These are phyloP conservation scores for Claviceps humidiphila DNA, from an alignment of 2,329 filamentous ascomycete species.

Conservation along the genomic window DNA sequence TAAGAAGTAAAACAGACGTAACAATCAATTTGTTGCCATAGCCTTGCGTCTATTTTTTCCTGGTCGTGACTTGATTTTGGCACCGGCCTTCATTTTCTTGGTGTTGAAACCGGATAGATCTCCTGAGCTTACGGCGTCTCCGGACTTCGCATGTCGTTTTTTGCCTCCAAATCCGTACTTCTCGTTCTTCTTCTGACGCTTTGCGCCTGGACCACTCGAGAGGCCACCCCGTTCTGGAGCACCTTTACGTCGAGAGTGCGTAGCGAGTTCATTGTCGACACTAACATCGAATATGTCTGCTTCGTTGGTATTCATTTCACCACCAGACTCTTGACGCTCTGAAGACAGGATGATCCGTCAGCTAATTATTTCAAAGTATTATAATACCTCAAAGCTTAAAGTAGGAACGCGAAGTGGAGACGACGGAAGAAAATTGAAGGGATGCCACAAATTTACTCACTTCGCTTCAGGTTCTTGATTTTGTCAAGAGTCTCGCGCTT, in stretches of 20 bases:
- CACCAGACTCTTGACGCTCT: conserved; percentile 70
- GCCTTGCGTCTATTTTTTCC: conserved; percentile 41
- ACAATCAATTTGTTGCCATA: conserved; percentile 14
- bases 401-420: background rate
- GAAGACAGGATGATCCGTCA: conserved; percentile 2
- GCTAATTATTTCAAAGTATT: background rate
- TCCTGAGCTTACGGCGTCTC: conserved; percentile 68
- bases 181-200: conserved; percentile 85
- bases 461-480: conserved; percentile 89
- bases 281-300: conserved; percentile 85
- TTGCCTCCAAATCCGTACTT: conserved; percentile 96
- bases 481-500: conserved; percentile 92
- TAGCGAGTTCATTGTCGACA: conserved; percentile 52
- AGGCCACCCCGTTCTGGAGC: conserved; percentile 21
- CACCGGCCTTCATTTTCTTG: conserved; percentile 65
- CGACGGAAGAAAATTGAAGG: background rate
- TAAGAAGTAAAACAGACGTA: background rate
- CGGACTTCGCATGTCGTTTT: conserved; percentile 84
- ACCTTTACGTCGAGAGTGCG: conserved; percentile 23
- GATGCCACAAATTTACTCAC: conserved; percentile 39
- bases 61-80: conserved; percentile 29
- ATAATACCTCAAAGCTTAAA: too few relatives aligned
- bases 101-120: conserved; percentile 71
- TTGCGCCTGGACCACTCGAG: conserved; percentile 25
- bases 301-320: conserved; percentile 55